phyloP scores from a whole-genome alignment of 129 eudicot genomes.

The Helianthus annuus region DNA sequence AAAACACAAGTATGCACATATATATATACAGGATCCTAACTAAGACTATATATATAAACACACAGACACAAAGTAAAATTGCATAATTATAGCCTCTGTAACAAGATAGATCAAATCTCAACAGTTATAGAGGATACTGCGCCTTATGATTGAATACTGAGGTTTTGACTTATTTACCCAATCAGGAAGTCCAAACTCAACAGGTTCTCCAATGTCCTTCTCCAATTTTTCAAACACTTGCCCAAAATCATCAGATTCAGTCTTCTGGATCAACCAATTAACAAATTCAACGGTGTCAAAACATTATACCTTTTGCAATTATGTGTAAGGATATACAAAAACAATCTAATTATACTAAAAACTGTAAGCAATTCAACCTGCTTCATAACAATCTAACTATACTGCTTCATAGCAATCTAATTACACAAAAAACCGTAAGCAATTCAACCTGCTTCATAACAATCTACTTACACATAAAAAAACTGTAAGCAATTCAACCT shows the following conservation, averaged over 20 bases:
- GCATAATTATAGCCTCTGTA: not conserved
- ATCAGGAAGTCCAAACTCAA: conserved; percentile 89
- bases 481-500: too few species aligned
- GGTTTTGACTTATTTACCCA: conserved; percentile 61
- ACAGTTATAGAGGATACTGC: conserved; percentile 74
- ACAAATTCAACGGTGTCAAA: conserved; percentile 13
- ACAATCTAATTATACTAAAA: conserved; percentile 12
- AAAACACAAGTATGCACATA: not conserved
- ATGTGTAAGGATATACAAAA: not conserved
- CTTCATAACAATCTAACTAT: too few species aligned
- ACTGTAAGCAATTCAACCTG: conserved; percentile 29
- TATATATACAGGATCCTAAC: too few species aligned
- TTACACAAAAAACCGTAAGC: conserved; percentile 14
- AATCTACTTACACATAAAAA: too few species aligned
- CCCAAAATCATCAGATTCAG: conserved; percentile 44
- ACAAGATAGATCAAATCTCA: not conserved
- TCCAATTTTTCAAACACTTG: conserved; percentile 56
- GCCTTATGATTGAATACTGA: conserved; percentile 57
- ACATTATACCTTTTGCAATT: conserved; percentile 8
- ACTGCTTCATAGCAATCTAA: not conserved
- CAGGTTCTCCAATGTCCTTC: conserved; percentile 60
- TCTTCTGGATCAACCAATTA: conserved; percentile 30
- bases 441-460: conserved; percentile 26
- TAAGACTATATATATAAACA: not conserved
- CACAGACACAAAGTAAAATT: not conserved